Evolutionary conservation across 257 asterid genomes (phyloP).

Genomic region (Rhazya stricta): DNA sequence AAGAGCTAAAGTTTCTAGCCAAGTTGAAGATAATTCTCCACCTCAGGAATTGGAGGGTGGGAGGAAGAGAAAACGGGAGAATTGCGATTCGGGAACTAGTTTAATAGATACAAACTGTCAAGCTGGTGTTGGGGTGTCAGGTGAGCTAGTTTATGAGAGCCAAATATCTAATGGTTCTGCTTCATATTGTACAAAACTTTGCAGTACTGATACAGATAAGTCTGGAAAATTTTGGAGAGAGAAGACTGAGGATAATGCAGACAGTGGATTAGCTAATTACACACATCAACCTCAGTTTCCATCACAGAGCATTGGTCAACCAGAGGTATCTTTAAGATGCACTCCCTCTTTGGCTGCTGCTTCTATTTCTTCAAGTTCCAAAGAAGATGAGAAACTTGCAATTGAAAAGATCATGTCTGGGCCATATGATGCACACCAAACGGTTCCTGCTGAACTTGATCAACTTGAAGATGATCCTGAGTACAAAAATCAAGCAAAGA

Average conservation of each 20-base stretch:
- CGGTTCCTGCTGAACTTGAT: slow-evolving; percentile 21
- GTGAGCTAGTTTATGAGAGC: slow-evolving; percentile 18
- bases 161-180: slow-evolving; percentile 5
- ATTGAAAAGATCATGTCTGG: slow-evolving; percentile 23
- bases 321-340: background rate
- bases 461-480: slow-evolving; percentile 29
- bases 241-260: slow-evolving; percentile 14
- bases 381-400: slow-evolving; percentile 24
- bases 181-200: slow-evolving; percentile 12
- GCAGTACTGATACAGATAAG: slow-evolving; percentile 1
- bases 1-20: slow-evolving; percentile 8
- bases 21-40: slow-evolving; percentile 15
- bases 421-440: slow-evolving; percentile 18
- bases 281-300: background rate
- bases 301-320: slow-evolving; percentile 13
- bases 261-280: background rate
- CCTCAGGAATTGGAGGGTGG: slow-evolving; percentile 18
- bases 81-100: slow-evolving; percentile 12
- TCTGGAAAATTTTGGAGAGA: slow-evolving; percentile 7
- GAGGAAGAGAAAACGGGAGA: slow-evolving; percentile 19
- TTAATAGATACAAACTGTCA: slow-evolving; percentile 7
- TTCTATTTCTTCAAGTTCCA: slow-evolving; percentile 8
- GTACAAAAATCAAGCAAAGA: slow-evolving; percentile 12
- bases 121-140: slow-evolving; percentile 6
- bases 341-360: slow-evolving; percentile 11